Percentiles rank a stretch among this genome's conserved stretches.
Evolutionary conservation across 306 rosid species (phyloP).

Genomic region (Echinosophora koreensis): DNA sequence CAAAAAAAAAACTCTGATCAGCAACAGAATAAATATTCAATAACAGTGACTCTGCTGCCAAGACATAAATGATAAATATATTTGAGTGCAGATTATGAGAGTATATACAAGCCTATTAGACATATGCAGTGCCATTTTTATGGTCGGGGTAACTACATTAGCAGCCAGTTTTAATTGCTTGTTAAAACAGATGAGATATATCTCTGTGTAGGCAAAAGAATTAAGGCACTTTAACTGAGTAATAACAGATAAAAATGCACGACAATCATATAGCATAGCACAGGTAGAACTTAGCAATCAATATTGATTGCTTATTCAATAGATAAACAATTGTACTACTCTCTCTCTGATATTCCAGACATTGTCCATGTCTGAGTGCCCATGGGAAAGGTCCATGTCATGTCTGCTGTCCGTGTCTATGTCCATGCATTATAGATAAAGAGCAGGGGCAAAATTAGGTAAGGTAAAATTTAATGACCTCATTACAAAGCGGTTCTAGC

Average conservation of each 20-base stretch:
- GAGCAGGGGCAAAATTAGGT: constrained; percentile 17
- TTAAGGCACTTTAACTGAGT: neutral
- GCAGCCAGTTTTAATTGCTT: constrained; percentile 15
- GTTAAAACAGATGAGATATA: constrained; percentile 6
- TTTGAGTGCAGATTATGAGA: constrained; percentile 1
- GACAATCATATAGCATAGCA: neutral
- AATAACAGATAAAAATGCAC: neutral
- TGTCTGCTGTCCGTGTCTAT: no score
- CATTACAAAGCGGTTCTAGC: constrained; percentile 85
- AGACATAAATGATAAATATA: constrained; percentile 23
- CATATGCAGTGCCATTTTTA: neutral
- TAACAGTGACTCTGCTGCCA: neutral
- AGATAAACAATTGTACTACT: constrained; percentile 1
- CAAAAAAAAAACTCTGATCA: neutral
- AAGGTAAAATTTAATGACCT: constrained; percentile 61
- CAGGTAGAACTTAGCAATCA: constrained; percentile 5
- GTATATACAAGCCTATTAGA: constrained; percentile 25
- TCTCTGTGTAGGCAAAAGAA: neutral
- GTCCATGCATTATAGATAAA: neutral
- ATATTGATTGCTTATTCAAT: neutral
- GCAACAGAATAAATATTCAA: neutral
- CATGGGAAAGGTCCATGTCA: no score
- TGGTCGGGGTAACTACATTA: neutral
- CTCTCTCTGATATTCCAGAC: no score
- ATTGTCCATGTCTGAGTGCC: no score